Evolutionary conservation across 306 rosid genomes (phyloP).

Genomic region (Senna tora): DNA sequence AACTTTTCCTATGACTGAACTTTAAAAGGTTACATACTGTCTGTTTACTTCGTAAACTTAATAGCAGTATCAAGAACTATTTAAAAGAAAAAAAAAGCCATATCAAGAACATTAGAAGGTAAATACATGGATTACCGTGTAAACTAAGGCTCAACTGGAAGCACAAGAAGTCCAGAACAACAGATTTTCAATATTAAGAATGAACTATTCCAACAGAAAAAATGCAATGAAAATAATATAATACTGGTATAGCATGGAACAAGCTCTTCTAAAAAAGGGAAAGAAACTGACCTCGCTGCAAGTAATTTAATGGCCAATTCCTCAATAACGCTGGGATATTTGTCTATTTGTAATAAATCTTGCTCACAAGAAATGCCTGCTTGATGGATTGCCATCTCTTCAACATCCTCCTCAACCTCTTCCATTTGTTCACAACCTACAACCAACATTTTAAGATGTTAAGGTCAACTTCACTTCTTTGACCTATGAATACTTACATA

Average conservation of each 20-base stretch:
- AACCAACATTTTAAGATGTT: constrained; percentile 31
- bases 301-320: constrained; percentile 68
- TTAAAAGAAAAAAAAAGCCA: too few relatives aligned
- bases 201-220: neutral
- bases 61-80: constrained; percentile 2
- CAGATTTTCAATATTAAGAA: neutral
- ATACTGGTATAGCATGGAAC: neutral
- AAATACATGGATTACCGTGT: constrained; percentile 8
- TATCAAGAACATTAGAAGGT: neutral
- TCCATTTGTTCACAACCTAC: constrained; percentile 49
- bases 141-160: constrained; percentile 17
- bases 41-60: constrained; percentile 19
- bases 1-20: constrained; percentile 1
- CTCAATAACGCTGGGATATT: constrained; percentile 56
- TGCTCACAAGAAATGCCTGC: constrained; percentile 41
- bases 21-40: constrained; percentile 5
- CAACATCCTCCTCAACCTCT: constrained; percentile 49
- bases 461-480: constrained; percentile 32
- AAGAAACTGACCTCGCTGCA: constrained; percentile 66
- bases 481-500: neutral
- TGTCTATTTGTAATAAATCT: constrained; percentile 40
- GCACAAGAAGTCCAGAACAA: too few relatives aligned
- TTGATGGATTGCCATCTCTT: constrained; percentile 45
- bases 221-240: neutral
- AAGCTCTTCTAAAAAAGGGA: neutral